Evolutionary conservation across 495 filamentous ascomycete species (phyloP), one percentile per base, ranked within the genome.

Genomic region (Aspergillus kassunensis): DNA sequence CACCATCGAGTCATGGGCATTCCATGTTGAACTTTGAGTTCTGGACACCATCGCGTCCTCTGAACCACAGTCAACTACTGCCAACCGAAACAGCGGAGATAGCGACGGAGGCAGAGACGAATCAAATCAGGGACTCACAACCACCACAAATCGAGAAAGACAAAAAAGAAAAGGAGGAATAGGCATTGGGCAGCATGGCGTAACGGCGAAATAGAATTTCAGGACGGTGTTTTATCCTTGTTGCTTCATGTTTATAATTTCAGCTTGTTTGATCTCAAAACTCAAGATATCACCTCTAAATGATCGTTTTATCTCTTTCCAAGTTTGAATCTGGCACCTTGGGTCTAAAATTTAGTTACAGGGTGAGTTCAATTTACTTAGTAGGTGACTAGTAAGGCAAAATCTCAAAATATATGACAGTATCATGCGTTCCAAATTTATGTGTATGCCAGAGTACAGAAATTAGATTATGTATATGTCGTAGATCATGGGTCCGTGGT

Each of bases 181-280:
- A 63, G 54, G 51, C 59, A 54, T 57, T 63, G 69, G 71, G 66
- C 68, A 75, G 71, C 71, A 73, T 63, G 71, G 71, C 70, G 71
- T 73, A 73, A 57, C 44, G 71, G 71, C 70, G 69, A 69, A 65
- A 58, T 49, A 45, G 45, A 29, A 53, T 52, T 56, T 67, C 56
- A 53, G 54, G 63, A 54, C 57, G 60, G 58, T 55, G 54, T 43
- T 62, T 56, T 60, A 61, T 58, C 46, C 24, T 19, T 51, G 27
- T 43, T 43, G 4, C 6, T 39, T 23, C 21, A 39, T 54, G 30
- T 51, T 36, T 55, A 31, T 49, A 52, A 60, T 44, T 35, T 37
- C 15, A 44, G 37, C 40, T 45, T 39, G 44, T 48, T 45, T 23
- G 15, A 21, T 33, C 2, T 44, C 30, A 33, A 33, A 33, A 33